Conservation (phyloP, 2,329 filamentous ascomycete genomes). For the Neonectria punicea region DNA sequence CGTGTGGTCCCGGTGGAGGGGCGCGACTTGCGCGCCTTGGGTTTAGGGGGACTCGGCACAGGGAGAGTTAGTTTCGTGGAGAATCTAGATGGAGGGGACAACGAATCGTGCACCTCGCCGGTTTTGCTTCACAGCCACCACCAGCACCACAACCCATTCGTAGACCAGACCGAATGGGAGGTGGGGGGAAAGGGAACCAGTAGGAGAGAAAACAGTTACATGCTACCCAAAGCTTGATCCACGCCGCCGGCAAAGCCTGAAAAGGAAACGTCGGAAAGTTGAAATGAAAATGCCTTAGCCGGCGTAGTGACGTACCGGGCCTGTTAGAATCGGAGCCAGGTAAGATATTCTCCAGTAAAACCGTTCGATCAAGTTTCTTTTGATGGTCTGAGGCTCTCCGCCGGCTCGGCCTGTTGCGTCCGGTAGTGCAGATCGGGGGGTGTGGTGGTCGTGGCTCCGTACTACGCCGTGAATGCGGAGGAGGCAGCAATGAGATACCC, state of each 20-base stretch:
- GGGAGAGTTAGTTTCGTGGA: constrained; percentile 27
- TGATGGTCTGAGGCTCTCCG: constrained; percentile 31
- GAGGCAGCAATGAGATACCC: neutral
- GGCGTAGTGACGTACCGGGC: constrained; percentile 19
- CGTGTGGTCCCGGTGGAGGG: constrained; percentile 36
- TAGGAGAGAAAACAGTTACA: constrained; percentile 4
- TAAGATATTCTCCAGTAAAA: constrained; percentile 32
- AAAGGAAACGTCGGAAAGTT: constrained; percentile 32
- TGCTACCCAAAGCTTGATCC: constrained; percentile 14
- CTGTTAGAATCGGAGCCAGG: constrained; percentile 15
- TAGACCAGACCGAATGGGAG: neutral
- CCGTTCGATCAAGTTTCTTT: constrained; percentile 38
- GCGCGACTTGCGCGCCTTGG: constrained; percentile 19
- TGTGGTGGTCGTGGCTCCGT: neutral
- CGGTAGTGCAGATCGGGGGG: constrained; percentile 4
- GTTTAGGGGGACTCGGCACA: constrained; percentile 15
- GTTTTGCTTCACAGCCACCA: constrained; percentile 3
- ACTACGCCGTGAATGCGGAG: neutral
- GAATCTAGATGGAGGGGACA: constrained; percentile 26
- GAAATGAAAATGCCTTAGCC: neutral
- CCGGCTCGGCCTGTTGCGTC: constrained; percentile 14
- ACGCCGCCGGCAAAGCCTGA: constrained; percentile 27
- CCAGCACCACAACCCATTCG: constrained; percentile 4
- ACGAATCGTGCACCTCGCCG: neutral
- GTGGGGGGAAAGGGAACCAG: constrained; percentile 14